Evolutionary conservation across 2,329 filamentous ascomycete genomes (phyloP).

Genomic region (Cytospora mali): DNA sequence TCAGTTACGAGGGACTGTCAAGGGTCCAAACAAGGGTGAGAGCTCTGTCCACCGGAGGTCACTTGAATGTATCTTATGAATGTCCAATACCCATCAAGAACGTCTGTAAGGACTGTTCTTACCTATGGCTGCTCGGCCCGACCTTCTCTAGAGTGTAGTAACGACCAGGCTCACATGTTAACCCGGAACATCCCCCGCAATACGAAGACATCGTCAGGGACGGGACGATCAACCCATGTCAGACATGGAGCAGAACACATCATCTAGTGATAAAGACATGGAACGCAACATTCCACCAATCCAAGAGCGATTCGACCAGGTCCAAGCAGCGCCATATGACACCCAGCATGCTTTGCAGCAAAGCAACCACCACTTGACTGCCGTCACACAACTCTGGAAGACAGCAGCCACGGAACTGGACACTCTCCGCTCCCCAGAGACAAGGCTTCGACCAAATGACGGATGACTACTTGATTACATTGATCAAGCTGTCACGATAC

Average conservation of each 20-base stretch:
- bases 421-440: background rate
- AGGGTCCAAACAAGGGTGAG: too few species aligned
- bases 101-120: too few species aligned
- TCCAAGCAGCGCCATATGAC: background rate
- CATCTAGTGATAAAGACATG: too few species aligned
- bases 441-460: background rate
- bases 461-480: background rate
- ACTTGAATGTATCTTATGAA: too few species aligned
- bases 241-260: too few species aligned
- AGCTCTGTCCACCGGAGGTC: too few species aligned
- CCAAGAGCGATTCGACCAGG: background rate
- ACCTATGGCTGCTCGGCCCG: too few species aligned
- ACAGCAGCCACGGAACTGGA: background rate
- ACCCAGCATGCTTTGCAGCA: background rate
- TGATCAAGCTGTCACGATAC: background rate
- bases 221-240: too few species aligned
- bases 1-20: too few species aligned
- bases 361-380: background rate
- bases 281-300: background rate
- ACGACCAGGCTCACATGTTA: too few species aligned
- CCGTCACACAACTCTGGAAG: background rate
- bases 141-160: too few species aligned
- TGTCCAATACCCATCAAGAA: too few species aligned
- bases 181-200: background rate
- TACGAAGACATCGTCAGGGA: background rate